Percentiles rank a stretch among this genome's conserved stretches.
Conservation (phyloP, 2,329 filamentous ascomycete species). For the Arthroderma sp. region DNA sequence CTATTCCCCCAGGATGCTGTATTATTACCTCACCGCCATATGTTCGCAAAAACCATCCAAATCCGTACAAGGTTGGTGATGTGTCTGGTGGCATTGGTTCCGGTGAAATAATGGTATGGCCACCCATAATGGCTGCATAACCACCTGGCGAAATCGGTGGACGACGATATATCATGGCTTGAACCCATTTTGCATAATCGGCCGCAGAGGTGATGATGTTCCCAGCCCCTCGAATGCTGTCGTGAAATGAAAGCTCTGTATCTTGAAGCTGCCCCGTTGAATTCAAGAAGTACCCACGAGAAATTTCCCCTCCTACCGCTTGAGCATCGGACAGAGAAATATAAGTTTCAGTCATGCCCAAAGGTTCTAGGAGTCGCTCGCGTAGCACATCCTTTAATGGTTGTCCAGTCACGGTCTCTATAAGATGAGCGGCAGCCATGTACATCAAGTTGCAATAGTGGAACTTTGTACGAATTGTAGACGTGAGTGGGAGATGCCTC, state of each 20-base stretch:
- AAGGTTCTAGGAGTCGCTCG: constrained; percentile 29
- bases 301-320: constrained; percentile 16
- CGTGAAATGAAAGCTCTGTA: constrained; percentile 10
- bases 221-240: constrained; percentile 14
- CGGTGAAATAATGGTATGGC: constrained; percentile 7
- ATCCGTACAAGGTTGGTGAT: constrained; percentile 8
- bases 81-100: constrained; percentile 6
- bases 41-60: constrained; percentile 12
- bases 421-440: constrained; percentile 35
- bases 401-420: constrained; percentile 34
- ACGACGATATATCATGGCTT: constrained; percentile 25
- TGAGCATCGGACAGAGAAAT: constrained; percentile 27
- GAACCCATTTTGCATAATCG: constrained; percentile 40
- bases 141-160: constrained; percentile 9
- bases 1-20: constrained; percentile 35
- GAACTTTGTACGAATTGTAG: constrained; percentile 31
- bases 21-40: constrained; percentile 29
- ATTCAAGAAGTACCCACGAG: constrained; percentile 19
- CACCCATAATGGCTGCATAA: constrained; percentile 8
- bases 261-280: constrained; percentile 9
- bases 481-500: constrained; percentile 34
- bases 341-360: constrained; percentile 32
- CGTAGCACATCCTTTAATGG: constrained; percentile 25
- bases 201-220: constrained; percentile 24
- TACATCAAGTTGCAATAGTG: constrained; percentile 47